phyloP scores from a whole-genome alignment of 768 basidiomycete genomes.

The Panus rudis region DNA sequence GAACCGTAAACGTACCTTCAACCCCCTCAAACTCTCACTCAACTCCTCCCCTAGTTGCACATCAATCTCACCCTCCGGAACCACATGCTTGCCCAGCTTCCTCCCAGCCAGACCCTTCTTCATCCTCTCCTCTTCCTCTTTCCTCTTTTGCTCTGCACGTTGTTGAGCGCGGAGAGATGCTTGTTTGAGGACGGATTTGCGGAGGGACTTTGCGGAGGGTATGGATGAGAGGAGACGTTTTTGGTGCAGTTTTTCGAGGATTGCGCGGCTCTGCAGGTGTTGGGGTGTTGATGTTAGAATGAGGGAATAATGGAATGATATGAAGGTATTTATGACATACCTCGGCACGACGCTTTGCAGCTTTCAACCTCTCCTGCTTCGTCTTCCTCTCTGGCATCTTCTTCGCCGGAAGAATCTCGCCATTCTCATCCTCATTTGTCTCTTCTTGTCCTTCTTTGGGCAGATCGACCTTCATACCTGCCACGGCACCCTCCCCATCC shows the following conservation, averaged over 20 bases:
- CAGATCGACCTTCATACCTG: slow-evolving; percentile 57
- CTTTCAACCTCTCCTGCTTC: slow-evolving; percentile 63
- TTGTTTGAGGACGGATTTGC: slow-evolving; percentile 33
- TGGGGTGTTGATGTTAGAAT: not conserved
- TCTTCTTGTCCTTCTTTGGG: slow-evolving; percentile 25
- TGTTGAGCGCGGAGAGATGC: slow-evolving; percentile 33
- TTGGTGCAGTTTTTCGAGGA: slow-evolving; percentile 49
- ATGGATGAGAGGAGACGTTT: slow-evolving; percentile 61
- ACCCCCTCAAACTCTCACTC: slow-evolving; percentile 70
- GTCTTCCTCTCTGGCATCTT: slow-evolving; percentile 46
- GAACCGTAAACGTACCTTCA: slow-evolving; percentile 57
- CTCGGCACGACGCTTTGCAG: slow-evolving; percentile 55
- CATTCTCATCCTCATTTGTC: slow-evolving; percentile 22
- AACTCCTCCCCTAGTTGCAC: slow-evolving; percentile 91
- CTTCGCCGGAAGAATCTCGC: slow-evolving; percentile 28
- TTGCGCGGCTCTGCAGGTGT: slow-evolving; percentile 47
- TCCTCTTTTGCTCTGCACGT: slow-evolving; percentile 33
- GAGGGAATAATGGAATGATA: not conserved
- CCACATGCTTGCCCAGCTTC: slow-evolving; percentile 73
- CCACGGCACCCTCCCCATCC: slow-evolving; percentile 30
- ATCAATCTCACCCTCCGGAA: slow-evolving; percentile 60
- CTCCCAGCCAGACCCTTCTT: slow-evolving; percentile 62
- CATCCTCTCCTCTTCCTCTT: slow-evolving; percentile 43
- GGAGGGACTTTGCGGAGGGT: slow-evolving; percentile 45
- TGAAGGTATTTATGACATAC: slow-evolving; percentile 29